A percentile compares a stretch with the other conserved stretches of the same genome.
These are phyloP conservation scores for Populus trichocarpa DNA, from an alignment of 441 rosid genomes.

Conservation along the genomic window DNA sequence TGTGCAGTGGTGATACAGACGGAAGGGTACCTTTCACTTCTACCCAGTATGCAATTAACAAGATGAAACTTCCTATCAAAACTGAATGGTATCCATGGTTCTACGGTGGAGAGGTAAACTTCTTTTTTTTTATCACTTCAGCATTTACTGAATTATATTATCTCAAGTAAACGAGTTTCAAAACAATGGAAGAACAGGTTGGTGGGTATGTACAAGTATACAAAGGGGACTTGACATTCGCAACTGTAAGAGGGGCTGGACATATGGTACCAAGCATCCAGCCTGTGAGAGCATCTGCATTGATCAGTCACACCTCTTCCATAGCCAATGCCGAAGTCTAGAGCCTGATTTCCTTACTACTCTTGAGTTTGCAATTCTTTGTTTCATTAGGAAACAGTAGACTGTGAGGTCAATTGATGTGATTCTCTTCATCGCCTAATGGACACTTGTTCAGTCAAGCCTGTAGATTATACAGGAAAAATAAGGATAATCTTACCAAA, in stretches of 20 bases:
- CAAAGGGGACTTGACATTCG: constrained; percentile 57
- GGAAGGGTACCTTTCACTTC: constrained; percentile 69
- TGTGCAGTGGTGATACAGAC: constrained; percentile 67
- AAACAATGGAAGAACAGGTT: constrained; percentile 27
- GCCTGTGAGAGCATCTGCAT: constrained; percentile 65
- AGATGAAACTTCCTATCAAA: constrained; percentile 45
- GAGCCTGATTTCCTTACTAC: too few species aligned
- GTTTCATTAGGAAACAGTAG: too few species aligned
- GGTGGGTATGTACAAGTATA: constrained; percentile 72
- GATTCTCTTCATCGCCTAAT: too few species aligned
- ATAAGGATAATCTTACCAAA: too few species aligned
- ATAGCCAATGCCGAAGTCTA: constrained; percentile 3
- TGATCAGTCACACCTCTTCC: constrained; percentile 52
- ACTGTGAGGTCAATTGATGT: too few species aligned
- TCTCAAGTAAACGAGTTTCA: not conserved
- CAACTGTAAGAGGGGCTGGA: constrained; percentile 78
- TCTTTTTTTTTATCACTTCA: not conserved
- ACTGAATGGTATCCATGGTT: constrained; percentile 69
- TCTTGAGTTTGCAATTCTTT: too few species aligned
- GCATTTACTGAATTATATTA: not conserved
- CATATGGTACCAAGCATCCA: constrained; percentile 76
- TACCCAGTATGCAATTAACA: constrained; percentile 47
- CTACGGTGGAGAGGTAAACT: constrained; percentile 43
- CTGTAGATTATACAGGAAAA: too few species aligned
- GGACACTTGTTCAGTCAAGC: too few species aligned